Evolutionary conservation across 2,329 filamentous ascomycete species (phyloP).

Genomic region (Sporothrix curviconia): DNA sequence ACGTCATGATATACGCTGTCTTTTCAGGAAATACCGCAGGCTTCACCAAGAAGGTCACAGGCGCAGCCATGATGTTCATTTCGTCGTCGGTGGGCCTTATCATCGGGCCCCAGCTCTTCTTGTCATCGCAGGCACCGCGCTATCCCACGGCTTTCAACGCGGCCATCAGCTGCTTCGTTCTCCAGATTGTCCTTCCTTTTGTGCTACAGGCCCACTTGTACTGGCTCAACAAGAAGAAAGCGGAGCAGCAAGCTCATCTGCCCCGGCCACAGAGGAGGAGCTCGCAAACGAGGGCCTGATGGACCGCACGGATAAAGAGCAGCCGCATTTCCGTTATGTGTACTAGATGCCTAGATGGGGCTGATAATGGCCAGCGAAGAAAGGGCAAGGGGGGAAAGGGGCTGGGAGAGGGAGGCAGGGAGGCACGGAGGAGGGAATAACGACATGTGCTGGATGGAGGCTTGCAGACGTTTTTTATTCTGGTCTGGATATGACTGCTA

Average conservation of each 20-base stretch:
- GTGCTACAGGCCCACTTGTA: slow-evolving; percentile 45
- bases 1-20: slow-evolving; percentile 55
- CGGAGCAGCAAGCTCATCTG: slow-evolving; percentile 24
- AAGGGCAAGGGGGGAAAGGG: too few relatives aligned
- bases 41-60: slow-evolving; percentile 63
- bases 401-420: too few relatives aligned
- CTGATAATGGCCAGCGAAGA: too few relatives aligned
- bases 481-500: too few relatives aligned
- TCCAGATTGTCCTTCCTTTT: slow-evolving; percentile 41
- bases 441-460: too few relatives aligned
- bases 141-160: slow-evolving; percentile 12
- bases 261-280: slow-evolving; percentile 6
- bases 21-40: slow-evolving; percentile 58
- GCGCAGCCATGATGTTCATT: slow-evolving; percentile 57
- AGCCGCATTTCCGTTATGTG: slow-evolving; percentile 16
- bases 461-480: too few relatives aligned
- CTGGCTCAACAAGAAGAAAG: slow-evolving; percentile 44
- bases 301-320: slow-evolving; percentile 21
- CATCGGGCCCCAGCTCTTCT: slow-evolving; percentile 13
- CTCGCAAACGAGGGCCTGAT: slow-evolving; percentile 12
- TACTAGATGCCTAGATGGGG: slow-evolving; percentile 2
- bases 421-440: too few relatives aligned
- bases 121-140: slow-evolving; percentile 4
- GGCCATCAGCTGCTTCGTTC: slow-evolving; percentile 53
- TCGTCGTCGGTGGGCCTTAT: slow-evolving; percentile 53